phyloP scores from a whole-genome alignment of 1,284 basidiomycete genomes.

The Pterulicium gracile region DNA sequence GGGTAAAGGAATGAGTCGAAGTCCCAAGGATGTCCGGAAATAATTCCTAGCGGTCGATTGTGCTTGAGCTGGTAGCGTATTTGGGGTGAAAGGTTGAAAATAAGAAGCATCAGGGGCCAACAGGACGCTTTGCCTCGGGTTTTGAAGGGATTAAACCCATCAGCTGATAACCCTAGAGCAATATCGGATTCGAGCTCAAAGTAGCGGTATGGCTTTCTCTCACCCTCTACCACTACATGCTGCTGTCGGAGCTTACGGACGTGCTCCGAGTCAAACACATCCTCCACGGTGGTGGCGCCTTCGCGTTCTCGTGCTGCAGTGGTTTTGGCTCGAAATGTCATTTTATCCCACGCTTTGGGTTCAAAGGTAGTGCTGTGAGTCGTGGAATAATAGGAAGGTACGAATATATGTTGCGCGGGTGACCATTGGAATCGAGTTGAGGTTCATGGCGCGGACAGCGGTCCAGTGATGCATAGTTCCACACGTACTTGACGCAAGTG shows the following conservation, averaged over 20 bases:
- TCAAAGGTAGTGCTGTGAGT: no score
- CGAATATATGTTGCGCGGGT: constrained; percentile 14
- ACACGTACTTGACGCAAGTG: no score
- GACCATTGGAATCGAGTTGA: constrained; percentile 13
- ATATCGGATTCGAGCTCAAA: constrained; percentile 21
- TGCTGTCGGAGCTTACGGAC: constrained; percentile 14
- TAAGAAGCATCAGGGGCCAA: constrained; percentile 31
- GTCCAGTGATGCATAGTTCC: no score
- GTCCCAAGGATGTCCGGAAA: constrained; percentile 31
- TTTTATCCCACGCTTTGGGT: no score
- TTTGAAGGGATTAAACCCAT: constrained; percentile 24
- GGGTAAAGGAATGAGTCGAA: constrained; percentile 31
- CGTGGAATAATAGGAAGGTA: constrained; percentile 25
- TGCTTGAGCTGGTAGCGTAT: constrained; percentile 20
- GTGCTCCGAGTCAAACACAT: constrained; percentile 22
- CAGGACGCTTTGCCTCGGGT: constrained; percentile 23
- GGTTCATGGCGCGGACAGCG: constrained; percentile 17
- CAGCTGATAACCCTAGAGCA: constrained; percentile 23
- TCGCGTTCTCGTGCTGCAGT: constrained; percentile 12
- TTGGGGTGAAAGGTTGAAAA: constrained; percentile 29
- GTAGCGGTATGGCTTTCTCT: constrained; percentile 12
- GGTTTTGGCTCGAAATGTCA: constrained; percentile 12
- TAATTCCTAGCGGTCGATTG: constrained; percentile 26
- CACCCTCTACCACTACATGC: constrained; percentile 12
- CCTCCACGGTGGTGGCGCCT: constrained; percentile 15